Percentiles rank a stretch among this genome's conserved stretches.
phyloP scores from a whole-genome alignment of 2,329 filamentous ascomycete species.

The Orbilia oligospora region DNA sequence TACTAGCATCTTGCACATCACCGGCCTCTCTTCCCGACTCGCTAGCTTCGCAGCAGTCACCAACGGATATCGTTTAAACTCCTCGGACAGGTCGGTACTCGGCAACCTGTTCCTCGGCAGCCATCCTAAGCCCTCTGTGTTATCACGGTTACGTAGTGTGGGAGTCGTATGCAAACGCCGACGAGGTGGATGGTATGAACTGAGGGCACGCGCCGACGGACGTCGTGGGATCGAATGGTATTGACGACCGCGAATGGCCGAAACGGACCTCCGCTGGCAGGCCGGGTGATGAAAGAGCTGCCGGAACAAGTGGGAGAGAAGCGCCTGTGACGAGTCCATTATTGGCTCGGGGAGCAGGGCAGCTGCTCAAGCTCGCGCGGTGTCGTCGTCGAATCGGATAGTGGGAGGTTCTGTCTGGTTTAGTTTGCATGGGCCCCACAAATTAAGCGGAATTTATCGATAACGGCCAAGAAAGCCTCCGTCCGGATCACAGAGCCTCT shows the following conservation, averaged over 20 bases:
- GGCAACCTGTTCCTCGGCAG: slow-evolving; percentile 79
- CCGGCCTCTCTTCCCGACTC: slow-evolving; percentile 80
- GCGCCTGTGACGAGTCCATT: slow-evolving; percentile 60
- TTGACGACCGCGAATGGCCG: slow-evolving; percentile 18
- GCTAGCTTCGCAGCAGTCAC: slow-evolving; percentile 87
- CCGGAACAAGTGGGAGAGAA: slow-evolving; percentile 83
- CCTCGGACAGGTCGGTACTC: slow-evolving; percentile 81
- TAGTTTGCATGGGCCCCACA: slow-evolving; percentile 36
- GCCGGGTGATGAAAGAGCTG: slow-evolving; percentile 85
- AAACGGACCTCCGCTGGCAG: slow-evolving; percentile 68
- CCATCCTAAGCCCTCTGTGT: slow-evolving; percentile 77
- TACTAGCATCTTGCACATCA: slow-evolving; percentile 94
- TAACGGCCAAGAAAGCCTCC: slow-evolving; percentile 8
- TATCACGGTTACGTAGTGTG: slow-evolving; percentile 65
- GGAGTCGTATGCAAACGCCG: slow-evolving; percentile 51
- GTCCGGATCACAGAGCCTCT: not conserved
- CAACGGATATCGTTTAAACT: slow-evolving; percentile 85
- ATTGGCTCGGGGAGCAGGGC: slow-evolving; percentile 42
- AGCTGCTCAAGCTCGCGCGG: slow-evolving; percentile 41
- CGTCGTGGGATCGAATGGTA: slow-evolving; percentile 37
- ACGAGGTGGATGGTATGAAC: slow-evolving; percentile 46
- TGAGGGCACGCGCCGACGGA: slow-evolving; percentile 32
- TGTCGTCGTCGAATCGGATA: slow-evolving; percentile 37
- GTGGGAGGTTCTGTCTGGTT: slow-evolving; percentile 31
- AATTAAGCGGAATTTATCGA: slow-evolving; percentile 48